Base-by-base conservation (phyloP, 2,329 filamentous ascomycete species). In the Venturia asperata region DNA sequence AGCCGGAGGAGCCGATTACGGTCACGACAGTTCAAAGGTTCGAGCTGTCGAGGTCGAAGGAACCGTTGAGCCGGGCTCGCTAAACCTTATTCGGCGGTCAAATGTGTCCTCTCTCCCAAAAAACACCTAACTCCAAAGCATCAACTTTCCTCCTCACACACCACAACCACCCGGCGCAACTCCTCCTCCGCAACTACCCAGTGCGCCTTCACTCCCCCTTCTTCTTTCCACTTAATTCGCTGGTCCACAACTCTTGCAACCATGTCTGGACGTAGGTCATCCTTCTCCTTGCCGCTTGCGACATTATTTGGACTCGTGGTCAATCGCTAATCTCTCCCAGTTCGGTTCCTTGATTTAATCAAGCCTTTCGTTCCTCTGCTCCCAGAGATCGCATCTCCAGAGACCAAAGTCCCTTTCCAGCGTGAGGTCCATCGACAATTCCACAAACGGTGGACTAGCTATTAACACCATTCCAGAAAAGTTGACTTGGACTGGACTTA, bases 311-410 rank as follows among this genome's bases (percentile, higher is more conserved):
- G 11, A 21, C n/a, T 47, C 45, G 45, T 47, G 19, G n/a, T 13
- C 60, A 19, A 39, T 24, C 3, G 42, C 43, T 55, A 63, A 63
- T 24, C 11, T 30, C 11, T 52, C 68, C 68, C 71, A 97, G 93
- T 99, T 81, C 92, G 94, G 79, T 99, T 99, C 78, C 93, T 99
- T 83, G 94, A 99, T 82, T 86, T 97, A 79, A 94, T 99, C 83
- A 99, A 99, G 83, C 94, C 94, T 77, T 99, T 99, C 79, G 91
- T 95, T 85, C 93, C 94, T 83, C 92, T 97, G 86, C 90, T 99
- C 79, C 94, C 94, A 77, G 94, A 99, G 89, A 94, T 99, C 81
- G 90, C 93, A 82, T 89, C 95, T 76, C 94, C 94, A 72, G 94
- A 99, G 83, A 96, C 92, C 78, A 97, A 97, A 84, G 89, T 96